phyloP scores from a whole-genome alignment of 2,329 filamentous ascomycete genomes.

The Zasmidium cellare region DNA sequence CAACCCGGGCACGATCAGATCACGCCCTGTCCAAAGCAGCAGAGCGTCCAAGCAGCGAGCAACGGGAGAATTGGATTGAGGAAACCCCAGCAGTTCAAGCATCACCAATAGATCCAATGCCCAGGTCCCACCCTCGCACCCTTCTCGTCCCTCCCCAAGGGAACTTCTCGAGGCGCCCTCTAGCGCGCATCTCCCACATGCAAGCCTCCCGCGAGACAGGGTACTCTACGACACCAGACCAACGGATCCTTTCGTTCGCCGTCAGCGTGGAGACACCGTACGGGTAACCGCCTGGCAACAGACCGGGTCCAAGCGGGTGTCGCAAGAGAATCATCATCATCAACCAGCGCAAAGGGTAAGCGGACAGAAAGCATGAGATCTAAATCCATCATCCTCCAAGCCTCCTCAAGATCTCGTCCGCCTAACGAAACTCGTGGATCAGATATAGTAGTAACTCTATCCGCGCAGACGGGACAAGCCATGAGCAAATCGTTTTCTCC shows the following conservation, averaged over 20 bases:
- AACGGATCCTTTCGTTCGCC: neutral
- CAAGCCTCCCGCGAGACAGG: neutral
- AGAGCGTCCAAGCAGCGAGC: neutral
- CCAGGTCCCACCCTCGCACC: neutral
- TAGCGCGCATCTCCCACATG: neutral
- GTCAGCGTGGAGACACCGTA: neutral
- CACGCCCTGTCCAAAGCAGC: constrained; percentile 10
- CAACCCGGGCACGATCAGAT: constrained; percentile 13
- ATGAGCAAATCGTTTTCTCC: no score
- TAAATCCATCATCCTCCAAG: neutral
- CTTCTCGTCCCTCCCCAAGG: no score
- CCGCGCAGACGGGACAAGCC: neutral
- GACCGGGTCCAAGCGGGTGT: neutral
- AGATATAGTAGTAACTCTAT: no score
- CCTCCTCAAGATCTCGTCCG: neutral
- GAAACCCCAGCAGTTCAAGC: neutral
- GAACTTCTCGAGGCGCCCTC: neutral
- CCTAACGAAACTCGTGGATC: neutral
- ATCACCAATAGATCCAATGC: neutral
- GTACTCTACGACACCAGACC: neutral
- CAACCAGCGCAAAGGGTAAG: no score
- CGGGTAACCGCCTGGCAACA: neutral
- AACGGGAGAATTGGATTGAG: neutral
- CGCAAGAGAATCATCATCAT: neutral
- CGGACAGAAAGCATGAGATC: no score